Conservation (phyloP, 805 yeast species). For the Limtongia smithiae region DNA sequence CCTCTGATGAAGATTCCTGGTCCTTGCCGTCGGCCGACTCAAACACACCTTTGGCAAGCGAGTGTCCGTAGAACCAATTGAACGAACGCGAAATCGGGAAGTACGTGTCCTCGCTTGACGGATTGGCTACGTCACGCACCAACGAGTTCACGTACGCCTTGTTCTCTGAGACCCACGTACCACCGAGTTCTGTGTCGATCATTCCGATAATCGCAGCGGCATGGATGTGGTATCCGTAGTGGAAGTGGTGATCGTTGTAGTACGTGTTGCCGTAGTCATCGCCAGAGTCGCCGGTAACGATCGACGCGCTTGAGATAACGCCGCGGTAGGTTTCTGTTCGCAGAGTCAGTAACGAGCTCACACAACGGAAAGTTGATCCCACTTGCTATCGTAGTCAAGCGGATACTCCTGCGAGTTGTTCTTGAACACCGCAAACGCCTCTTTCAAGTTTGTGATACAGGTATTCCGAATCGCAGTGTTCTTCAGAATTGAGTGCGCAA, state of each 20-base stretch:
- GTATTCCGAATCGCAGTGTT: conserved; percentile 51
- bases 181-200: conserved; percentile 53
- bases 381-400: conserved; percentile 69
- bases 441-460: conserved; percentile 57
- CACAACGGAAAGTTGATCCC: conserved; percentile 39
- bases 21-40: conserved; percentile 65
- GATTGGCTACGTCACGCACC: conserved; percentile 66
- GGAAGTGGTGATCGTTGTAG: conserved; percentile 86
- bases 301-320: conserved; percentile 48
- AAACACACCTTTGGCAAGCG: conserved; percentile 62
- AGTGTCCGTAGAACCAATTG: conserved; percentile 72
- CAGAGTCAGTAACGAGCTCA: no score
- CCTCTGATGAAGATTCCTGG: conserved; percentile 70
- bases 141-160: conserved; percentile 58
- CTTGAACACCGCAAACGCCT: conserved; percentile 67
- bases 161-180: conserved; percentile 48
- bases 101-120: conserved; percentile 48
- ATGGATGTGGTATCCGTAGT: conserved; percentile 77
- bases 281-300: conserved; percentile 38
- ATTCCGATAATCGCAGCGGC: conserved; percentile 78
- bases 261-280: conserved; percentile 75
- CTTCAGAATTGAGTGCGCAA: conserved; percentile 60
- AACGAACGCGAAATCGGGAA: conserved; percentile 66
- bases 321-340: conserved; percentile 42
- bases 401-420: conserved; percentile 67